These are phyloP conservation scores for Talaromyces marneffei DNA, from an alignment of 2,329 filamentous ascomycete species.

Conservation along the genomic window DNA sequence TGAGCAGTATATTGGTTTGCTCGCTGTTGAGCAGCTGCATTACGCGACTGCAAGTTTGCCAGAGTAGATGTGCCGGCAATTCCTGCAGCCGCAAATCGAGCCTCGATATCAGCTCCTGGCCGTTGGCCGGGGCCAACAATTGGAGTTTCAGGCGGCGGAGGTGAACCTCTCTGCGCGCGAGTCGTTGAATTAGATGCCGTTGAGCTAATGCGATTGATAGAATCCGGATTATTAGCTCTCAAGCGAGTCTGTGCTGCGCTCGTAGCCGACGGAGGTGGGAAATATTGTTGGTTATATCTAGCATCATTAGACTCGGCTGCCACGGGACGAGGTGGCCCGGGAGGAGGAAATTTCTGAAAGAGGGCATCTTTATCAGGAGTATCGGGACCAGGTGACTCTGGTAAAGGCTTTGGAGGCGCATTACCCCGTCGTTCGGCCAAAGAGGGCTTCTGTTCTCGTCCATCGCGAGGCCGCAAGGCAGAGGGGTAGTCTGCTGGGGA, in stretches of 20 bases:
- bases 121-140: slow-evolving; percentile 64
- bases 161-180: slow-evolving; percentile 82
- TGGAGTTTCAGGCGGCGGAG: slow-evolving; percentile 89
- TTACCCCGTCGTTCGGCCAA: slow-evolving; percentile 77
- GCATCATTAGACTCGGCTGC: slow-evolving; percentile 38
- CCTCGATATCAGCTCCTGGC: slow-evolving; percentile 79
- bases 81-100: slow-evolving; percentile 82
- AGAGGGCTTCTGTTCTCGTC: slow-evolving; percentile 51
- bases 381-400: slow-evolving; percentile 73
- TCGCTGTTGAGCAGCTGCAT: slow-evolving; percentile 74
- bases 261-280: slow-evolving; percentile 46
- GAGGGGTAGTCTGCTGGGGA: slow-evolving; percentile 34
- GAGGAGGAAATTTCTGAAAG: slow-evolving; percentile 60
- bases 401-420: slow-evolving; percentile 68
- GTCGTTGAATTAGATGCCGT: slow-evolving; percentile 93
- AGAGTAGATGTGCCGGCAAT: slow-evolving; percentile 82
- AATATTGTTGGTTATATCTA: slow-evolving; percentile 58
- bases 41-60: slow-evolving; percentile 67
- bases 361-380: slow-evolving; percentile 71
- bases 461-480: slow-evolving; percentile 37
- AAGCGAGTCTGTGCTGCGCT: slow-evolving; percentile 30
- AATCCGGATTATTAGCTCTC: slow-evolving; percentile 47
- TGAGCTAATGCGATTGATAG: slow-evolving; percentile 62
- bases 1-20: slow-evolving; percentile 67
- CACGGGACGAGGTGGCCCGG: slow-evolving; percentile 25